Base-by-base conservation (phyloP, 2,329 filamentous ascomycete species). In the Monilinia laxa region DNA sequence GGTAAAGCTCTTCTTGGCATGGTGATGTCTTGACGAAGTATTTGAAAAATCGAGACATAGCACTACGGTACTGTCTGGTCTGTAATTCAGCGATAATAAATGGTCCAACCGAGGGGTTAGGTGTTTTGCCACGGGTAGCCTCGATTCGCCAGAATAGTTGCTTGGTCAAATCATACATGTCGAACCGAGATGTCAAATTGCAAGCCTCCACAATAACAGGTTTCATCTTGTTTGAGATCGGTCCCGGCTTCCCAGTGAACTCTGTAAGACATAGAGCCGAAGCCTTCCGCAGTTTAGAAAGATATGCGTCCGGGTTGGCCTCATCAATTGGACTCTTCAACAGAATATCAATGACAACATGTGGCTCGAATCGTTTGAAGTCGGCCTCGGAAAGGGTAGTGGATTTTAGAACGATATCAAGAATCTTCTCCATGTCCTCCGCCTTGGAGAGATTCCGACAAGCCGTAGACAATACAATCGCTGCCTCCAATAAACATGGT, bases 251-350 rank as follows among this genome's bases (percentile, higher is more conserved):
- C 12, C 70, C 64, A 20, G 59, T 68, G 49, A 74, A 73, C 18
- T 70, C 64, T 20, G 69, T 67, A 10, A 76, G 68, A 60, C 72
- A 77, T 42, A 77, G 68, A 9, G 66, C 64, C 7, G 67, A 65
- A 5, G 71, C 73, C 57, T 72, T 73, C 38, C 53, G 55, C 20
- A 76, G 47, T 9, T 65, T 70, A 3, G 64, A 40, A 28, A 52
- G n/a, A n/a, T 65, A 38, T 16, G 47, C 23, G 20, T 45, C 35
- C 9, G 23, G 23, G 31, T n/a, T 10, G 23, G 18, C 25, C 2
- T 68, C 55, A 28, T 59, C 25, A 7, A 40, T n/a, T 6, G 38
- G 47, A 12, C 58, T 62, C 16, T 65, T 38, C 10, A 73, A 28
- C 23, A 73, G 52, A 14, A 66, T 57, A 42, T 62, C 12, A 12